Evolutionary conservation across 2,329 filamentous ascomycete species (phyloP), one percentile per base, ranked within the genome.

Genomic region (Stemphylium vesicarium): DNA sequence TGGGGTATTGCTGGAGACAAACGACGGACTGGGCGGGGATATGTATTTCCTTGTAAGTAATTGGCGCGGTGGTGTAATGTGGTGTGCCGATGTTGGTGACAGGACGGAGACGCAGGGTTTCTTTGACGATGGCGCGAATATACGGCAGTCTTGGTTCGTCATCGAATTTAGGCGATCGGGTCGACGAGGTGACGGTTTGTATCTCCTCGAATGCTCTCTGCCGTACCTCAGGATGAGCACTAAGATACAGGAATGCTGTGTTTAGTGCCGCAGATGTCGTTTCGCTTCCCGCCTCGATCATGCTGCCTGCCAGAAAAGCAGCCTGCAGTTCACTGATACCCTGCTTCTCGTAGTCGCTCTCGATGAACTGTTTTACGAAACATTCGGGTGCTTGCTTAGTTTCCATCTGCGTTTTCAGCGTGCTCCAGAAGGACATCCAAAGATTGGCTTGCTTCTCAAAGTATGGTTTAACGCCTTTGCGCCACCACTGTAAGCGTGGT

Each of bases 101-200:
- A 1, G 73, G 72, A 4, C 69, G 61, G 36, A 74, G 65, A 1
- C 76, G 76, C 29, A 85, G 78, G 16, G 83, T 81, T 12, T 80
- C 77, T 0, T 76, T 75, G 16, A 75, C 64, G 10, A 75, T 70
- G 46, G 71, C 70, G 20, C 70, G 62, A 20, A 77, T 66, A 44
- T 75, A 77, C 4, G 65, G 66, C 31, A 86, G 67, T 1, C 66
- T 63, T 0, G 72, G 64, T 15, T 81, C 75, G 60, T 85, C 82
- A 2, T 78, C 75, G 51, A 83, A 72, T 1, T 59, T 65, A 0
- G 70, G 68, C 3, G 64, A 66, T 5, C 63, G 56, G 0, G 52
- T 48, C 4, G 40, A 15, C 5, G 64, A 62, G 5, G 68, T 50
- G 0, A 68, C 60, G 13, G 44, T 36, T 9, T 46, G 42, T 7